Evolutionary conservation across 1,284 basidiomycete genomes (phyloP).

Genomic region (Gymnopus androsaceus): DNA sequence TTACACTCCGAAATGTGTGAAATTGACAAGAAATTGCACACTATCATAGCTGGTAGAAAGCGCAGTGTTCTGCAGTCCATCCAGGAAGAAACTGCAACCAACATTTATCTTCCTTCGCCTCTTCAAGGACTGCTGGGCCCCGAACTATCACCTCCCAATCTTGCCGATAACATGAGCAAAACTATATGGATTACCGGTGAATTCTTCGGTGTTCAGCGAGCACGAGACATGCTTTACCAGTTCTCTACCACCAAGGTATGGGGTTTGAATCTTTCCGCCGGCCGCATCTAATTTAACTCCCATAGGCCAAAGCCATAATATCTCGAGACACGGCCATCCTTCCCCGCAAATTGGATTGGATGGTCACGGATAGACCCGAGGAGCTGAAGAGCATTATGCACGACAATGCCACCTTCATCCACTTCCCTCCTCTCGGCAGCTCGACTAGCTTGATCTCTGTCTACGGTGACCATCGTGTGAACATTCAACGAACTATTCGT

Average conservation of each 20-base stretch:
- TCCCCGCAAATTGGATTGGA: constrained; percentile 97
- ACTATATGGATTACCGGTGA: constrained; percentile 97
- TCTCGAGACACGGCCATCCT: constrained; percentile 93
- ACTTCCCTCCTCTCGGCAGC: constrained; percentile 89
- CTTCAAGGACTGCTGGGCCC: constrained; percentile 83
- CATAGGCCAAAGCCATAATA: constrained; percentile 87
- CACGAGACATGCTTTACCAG: constrained; percentile 92
- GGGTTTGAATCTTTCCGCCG: constrained; percentile 14
- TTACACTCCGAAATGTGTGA: constrained; percentile 90
- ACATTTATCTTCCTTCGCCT: constrained; percentile 92
- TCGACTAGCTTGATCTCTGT: constrained; percentile 92
- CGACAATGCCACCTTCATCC: constrained; percentile 95
- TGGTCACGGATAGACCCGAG: constrained; percentile 90
- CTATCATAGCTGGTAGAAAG: constrained; percentile 90
- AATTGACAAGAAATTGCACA: constrained; percentile 94
- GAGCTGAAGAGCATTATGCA: constrained; percentile 91
- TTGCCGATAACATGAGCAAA: constrained; percentile 39
- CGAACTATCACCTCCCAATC: constrained; percentile 40
- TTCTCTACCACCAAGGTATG: constrained; percentile 84
- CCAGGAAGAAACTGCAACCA: constrained; percentile 96
- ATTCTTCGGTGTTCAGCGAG: constrained; percentile 94
- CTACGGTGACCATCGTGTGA: constrained; percentile 92
- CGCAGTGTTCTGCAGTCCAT: constrained; percentile 88
- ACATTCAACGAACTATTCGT: constrained; percentile 93
- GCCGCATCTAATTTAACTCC: constrained; percentile 15